Conservation (phyloP, 139 green algal species). For the Picochlorum sp. region DNA sequence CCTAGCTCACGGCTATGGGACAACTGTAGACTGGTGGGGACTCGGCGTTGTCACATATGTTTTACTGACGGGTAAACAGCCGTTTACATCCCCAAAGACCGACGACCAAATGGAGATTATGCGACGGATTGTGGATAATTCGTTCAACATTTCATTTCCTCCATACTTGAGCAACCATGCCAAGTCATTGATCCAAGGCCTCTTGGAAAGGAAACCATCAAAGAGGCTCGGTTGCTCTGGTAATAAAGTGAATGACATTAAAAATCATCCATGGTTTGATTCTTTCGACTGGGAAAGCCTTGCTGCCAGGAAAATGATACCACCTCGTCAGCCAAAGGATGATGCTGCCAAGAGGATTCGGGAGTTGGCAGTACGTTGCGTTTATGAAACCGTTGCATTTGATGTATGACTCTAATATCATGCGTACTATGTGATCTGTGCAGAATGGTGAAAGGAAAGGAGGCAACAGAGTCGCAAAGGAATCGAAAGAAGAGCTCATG, state of each 20-base stretch:
- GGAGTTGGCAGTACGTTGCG: slow-evolving; percentile 47
- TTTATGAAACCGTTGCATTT: background rate
- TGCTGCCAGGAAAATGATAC: slow-evolving; percentile 49
- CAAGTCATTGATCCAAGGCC: slow-evolving; percentile 66
- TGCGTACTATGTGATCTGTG: background rate
- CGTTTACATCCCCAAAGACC: slow-evolving; percentile 82
- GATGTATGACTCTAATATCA: background rate
- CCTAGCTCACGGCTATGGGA: slow-evolving; percentile 86
- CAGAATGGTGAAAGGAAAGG: slow-evolving; percentile 34
- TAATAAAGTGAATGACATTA: slow-evolving; percentile 72
- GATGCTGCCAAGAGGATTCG: slow-evolving; percentile 73
- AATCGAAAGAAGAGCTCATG: slow-evolving; percentile 65
- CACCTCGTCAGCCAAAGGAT: slow-evolving; percentile 53
- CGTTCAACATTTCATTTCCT: slow-evolving; percentile 84
- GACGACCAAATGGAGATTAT: slow-evolving; percentile 97
- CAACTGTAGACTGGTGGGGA: slow-evolving; percentile 91
- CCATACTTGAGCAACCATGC: slow-evolving; percentile 65
- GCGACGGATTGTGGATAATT: slow-evolving; percentile 90
- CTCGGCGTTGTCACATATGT: slow-evolving; percentile 92
- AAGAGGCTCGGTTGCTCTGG: slow-evolving; percentile 83
- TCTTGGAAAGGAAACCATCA: slow-evolving; percentile 83
- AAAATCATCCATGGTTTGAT: slow-evolving; percentile 89
- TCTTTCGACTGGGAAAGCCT: slow-evolving; percentile 82
- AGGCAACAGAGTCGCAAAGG: slow-evolving; percentile 46
- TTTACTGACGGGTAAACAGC: slow-evolving; percentile 87